phyloP scores from a whole-genome alignment of 352 stramenopile species.

The Discostella stelligera region DNA sequence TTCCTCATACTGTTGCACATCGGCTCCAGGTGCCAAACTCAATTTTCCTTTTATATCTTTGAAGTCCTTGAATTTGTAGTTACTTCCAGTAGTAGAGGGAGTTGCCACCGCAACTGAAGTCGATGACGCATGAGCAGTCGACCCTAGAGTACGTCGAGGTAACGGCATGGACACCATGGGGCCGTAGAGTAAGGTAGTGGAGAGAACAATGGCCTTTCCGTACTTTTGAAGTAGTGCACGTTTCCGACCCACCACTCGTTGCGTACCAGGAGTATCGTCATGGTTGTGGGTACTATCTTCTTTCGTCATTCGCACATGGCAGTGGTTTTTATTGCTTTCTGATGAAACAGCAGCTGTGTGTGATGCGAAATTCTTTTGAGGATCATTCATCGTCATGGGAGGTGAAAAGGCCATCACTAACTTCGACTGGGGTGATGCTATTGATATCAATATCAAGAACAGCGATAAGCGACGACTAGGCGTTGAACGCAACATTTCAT shows the following conservation, averaged over 20 bases:
- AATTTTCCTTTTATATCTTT: slow-evolving; percentile 52
- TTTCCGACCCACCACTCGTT: slow-evolving; percentile 28
- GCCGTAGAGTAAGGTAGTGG: slow-evolving; percentile 39
- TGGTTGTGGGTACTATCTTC: slow-evolving; percentile 10
- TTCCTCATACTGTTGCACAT: slow-evolving; percentile 40
- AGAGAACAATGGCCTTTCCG: slow-evolving; percentile 43
- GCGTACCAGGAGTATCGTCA: slow-evolving; percentile 6
- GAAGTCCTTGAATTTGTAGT: slow-evolving; percentile 52
- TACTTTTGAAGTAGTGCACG: slow-evolving; percentile 41
- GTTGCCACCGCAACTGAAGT: slow-evolving; percentile 2
- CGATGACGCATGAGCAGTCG: slow-evolving; percentile 31
- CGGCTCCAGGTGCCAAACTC: slow-evolving; percentile 40
- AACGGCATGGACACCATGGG: slow-evolving; percentile 35
- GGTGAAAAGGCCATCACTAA: slow-evolving; percentile 20
- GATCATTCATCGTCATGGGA: background rate
- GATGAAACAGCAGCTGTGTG: slow-evolving; percentile 3
- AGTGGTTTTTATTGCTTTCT: slow-evolving; percentile 1
- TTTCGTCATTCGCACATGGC: slow-evolving; percentile 8
- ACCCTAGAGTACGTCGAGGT: slow-evolving; percentile 18
- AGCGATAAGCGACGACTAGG: slow-evolving; percentile 14
- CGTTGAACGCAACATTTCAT: slow-evolving; percentile 3
- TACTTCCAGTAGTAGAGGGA: slow-evolving; percentile 4
- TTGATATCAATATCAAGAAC: slow-evolving; percentile 8
- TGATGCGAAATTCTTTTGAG: slow-evolving; percentile 11
- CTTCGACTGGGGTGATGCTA: slow-evolving; percentile 2